Evolutionary conservation across 2,329 filamentous ascomycete genomes (phyloP).

Genomic region (Trichoderma cornu-damae): DNA sequence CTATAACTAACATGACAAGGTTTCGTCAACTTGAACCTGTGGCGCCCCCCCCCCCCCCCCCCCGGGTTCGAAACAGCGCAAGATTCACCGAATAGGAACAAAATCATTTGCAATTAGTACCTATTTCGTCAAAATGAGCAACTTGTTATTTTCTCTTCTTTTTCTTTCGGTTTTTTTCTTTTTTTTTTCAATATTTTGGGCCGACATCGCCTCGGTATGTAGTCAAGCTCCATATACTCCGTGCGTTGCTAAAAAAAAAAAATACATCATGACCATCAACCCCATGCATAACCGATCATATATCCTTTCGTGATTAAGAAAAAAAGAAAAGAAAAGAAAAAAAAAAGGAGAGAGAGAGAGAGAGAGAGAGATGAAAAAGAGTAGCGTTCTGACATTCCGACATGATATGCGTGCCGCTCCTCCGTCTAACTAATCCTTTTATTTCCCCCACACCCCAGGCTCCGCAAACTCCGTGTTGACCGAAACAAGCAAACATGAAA

Average conservation of each 20-base stretch:
- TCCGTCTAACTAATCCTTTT: slow-evolving; percentile 6
- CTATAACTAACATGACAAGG: too few species aligned
- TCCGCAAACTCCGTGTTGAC: slow-evolving; percentile 15
- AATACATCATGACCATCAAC: not conserved
- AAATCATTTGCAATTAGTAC: too few species aligned
- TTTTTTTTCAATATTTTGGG: not conserved
- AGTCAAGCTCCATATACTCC: not conserved
- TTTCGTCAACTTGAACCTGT: too few species aligned
- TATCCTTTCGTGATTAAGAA: not conserved
- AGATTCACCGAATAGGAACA: too few species aligned
- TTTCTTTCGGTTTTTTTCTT: not conserved
- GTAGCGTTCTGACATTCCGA: slow-evolving; percentile 5
- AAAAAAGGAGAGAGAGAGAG: not conserved
- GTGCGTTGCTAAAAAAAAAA: too few species aligned
- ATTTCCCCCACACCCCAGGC: not conserved
- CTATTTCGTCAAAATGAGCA: too few species aligned
- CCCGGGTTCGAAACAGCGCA: too few species aligned
- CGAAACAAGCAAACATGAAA: not conserved
- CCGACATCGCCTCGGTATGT: slow-evolving; percentile 3
- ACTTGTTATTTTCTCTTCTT: not conserved
- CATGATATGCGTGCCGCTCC: slow-evolving; percentile 1
- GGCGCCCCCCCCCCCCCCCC: too few species aligned
- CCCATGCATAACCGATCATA: slow-evolving; percentile 1
- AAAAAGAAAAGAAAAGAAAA: not conserved
- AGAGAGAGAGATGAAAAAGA: too few species aligned